Conservation (phyloP, 371 early-diverging fungal genomes). For the Mycotypha africana region DNA sequence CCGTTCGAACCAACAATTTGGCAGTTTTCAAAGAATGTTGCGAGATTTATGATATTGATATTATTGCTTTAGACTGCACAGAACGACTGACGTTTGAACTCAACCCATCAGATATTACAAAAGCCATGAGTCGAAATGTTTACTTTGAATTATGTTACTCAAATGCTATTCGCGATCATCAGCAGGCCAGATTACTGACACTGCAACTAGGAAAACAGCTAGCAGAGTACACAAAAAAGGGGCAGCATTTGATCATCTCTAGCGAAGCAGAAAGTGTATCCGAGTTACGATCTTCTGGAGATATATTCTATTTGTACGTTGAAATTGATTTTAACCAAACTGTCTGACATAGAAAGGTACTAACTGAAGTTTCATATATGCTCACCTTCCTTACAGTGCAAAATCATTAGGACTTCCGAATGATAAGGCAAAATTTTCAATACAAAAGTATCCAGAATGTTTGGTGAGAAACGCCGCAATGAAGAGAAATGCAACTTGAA, state of each 20-base stretch:
- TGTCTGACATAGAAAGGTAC: too few species aligned
- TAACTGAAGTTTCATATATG: background rate
- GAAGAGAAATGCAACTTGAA: too few species aligned
- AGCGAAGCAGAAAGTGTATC: conserved; percentile 29
- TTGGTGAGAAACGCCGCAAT: too few species aligned
- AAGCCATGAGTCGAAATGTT: conserved; percentile 60
- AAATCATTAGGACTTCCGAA: conserved; percentile 34
- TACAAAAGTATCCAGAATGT: conserved; percentile 19
- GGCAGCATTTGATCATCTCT: conserved; percentile 19
- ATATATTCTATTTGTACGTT: conserved; percentile 34
- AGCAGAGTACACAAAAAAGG: conserved; percentile 12
- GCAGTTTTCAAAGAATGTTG: conserved; percentile 72
- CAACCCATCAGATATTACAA: conserved; percentile 42
- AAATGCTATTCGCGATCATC: conserved; percentile 65
- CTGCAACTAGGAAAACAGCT: conserved; percentile 25
- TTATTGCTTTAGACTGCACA: conserved; percentile 73
- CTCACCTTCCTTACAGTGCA: conserved; percentile 12
- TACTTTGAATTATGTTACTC: conserved; percentile 81
- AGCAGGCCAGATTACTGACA: conserved; percentile 20
- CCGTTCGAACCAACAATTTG: conserved; percentile 72
- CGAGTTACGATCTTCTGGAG: conserved; percentile 23
- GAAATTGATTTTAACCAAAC: background rate
- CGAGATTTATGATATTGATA: conserved; percentile 64
- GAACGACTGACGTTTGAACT: conserved; percentile 75
- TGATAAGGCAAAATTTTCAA: conserved; percentile 27